phyloP scores from a whole-genome alignment of 176 grass and related monocot genomes.

The Musa troglodytarum region DNA sequence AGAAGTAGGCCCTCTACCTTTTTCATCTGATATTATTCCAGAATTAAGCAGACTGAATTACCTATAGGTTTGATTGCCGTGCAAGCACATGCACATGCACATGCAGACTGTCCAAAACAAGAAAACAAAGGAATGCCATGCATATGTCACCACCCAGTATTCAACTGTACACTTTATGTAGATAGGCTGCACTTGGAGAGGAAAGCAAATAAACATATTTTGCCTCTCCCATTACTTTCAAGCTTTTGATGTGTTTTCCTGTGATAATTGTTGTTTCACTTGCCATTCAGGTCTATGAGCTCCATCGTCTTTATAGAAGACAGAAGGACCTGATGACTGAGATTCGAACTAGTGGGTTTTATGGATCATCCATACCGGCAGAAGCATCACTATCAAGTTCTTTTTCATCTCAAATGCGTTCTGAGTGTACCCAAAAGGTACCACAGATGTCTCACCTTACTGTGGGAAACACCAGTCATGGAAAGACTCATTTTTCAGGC shows the following conservation, averaged over 20 bases:
- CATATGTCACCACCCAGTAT: no score
- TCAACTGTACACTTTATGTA: neutral
- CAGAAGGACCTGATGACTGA: slow-evolving; percentile 67
- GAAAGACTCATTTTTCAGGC: neutral
- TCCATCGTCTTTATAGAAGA: slow-evolving; percentile 70
- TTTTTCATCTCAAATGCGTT: slow-evolving; percentile 33
- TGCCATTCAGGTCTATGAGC: slow-evolving; percentile 53
- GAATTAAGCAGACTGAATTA: no score
- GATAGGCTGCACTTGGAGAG: neutral
- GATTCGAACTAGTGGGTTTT: slow-evolving; percentile 26
- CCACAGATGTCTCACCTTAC: neutral
- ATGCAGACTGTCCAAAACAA: no score
- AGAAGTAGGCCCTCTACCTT: no score
- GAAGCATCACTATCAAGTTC: slow-evolving; percentile 29
- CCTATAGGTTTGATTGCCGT: no score
- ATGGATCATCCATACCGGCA: slow-evolving; percentile 19
- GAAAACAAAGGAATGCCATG: no score
- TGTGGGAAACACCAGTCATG: neutral
- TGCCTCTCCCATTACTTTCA: slow-evolving; percentile 4
- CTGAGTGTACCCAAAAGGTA: slow-evolving; percentile 19
- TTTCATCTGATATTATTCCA: no score
- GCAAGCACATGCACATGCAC: no score
- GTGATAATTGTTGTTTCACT: slow-evolving; percentile 26
- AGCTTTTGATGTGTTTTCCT: neutral
- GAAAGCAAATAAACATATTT: neutral